A percentile compares a stretch with the other conserved stretches of the same genome.
These are phyloP conservation scores for Mrakiaceae sp. DNA, from an alignment of 1,284 basidiomycete species.

Conservation along the genomic window DNA sequence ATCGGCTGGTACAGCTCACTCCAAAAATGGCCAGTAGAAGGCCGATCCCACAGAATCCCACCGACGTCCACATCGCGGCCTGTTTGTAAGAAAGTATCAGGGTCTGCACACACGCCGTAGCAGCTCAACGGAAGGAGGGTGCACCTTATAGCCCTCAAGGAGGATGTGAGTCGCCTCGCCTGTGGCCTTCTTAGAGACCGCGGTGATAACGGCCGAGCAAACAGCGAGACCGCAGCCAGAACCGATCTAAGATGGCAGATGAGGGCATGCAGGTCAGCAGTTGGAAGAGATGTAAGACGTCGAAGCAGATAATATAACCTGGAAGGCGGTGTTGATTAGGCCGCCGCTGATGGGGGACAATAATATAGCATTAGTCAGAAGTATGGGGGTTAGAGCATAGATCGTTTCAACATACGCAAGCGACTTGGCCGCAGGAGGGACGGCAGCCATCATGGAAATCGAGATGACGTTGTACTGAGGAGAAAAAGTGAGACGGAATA, in stretches of 20 bases:
- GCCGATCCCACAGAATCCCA: constrained; percentile 3
- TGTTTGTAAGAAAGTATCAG: background rate
- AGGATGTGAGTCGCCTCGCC: background rate
- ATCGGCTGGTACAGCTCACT: background rate
- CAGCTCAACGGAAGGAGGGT: background rate
- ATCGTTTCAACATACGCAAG: background rate
- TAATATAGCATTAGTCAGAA: no score
- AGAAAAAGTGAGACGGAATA: background rate
- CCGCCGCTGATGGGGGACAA: background rate
- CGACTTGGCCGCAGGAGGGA: constrained; percentile 3
- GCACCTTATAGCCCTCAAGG: constrained; percentile 7
- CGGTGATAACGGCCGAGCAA: constrained; percentile 5
- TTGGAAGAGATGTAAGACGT: background rate
- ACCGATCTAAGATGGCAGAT: background rate
- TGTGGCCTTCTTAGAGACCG: background rate
- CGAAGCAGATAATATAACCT: background rate
- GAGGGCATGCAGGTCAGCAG: no score
- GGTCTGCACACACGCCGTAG: background rate
- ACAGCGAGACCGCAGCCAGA: constrained; percentile 11
- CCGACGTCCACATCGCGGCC: constrained; percentile 9
- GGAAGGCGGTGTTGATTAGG: constrained; percentile 10
- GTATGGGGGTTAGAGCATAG: no score
- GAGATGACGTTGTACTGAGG: constrained; percentile 9
- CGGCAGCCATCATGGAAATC: constrained; percentile 8
- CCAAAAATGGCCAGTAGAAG: background rate